phyloP scores from a whole-genome alignment of 352 stramenopile species.

The Thraustochytrium sp. region DNA sequence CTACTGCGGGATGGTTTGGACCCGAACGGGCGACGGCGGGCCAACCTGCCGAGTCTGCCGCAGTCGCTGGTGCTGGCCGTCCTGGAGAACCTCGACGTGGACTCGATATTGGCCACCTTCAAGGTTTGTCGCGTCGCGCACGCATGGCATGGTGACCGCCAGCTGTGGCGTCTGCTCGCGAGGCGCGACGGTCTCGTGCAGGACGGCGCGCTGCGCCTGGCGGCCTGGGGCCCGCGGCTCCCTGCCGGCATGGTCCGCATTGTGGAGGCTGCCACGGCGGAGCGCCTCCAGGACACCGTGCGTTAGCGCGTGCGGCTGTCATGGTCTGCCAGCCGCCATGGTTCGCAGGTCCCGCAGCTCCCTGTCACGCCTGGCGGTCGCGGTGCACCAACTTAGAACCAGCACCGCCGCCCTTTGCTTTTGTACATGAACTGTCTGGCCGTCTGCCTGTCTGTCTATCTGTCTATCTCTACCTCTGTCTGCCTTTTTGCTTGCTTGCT shows the following conservation, averaged over 20 bases:
- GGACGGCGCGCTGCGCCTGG: neutral
- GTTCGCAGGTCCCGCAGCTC: no score
- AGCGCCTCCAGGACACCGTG: no score
- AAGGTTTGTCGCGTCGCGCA: neutral
- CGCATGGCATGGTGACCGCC: neutral
- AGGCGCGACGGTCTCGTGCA: neutral
- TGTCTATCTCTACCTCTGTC: no score
- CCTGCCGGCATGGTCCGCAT: neutral
- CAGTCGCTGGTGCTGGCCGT: neutral
- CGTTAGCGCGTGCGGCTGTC: neutral
- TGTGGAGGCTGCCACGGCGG: no score
- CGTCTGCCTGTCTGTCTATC: no score
- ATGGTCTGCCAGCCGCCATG: neutral
- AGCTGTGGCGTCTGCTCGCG: neutral
- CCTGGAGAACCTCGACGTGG: neutral
- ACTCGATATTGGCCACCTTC: neutral
- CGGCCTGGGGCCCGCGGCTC: neutral
- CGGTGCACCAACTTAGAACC: no score
- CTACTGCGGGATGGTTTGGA: neutral
- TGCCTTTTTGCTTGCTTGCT: no score
- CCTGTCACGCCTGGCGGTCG: no score
- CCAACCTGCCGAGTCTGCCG: neutral
- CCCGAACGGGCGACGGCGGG: neutral
- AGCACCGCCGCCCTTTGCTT: no score
- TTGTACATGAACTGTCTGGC: no score